Base-by-base conservation (phyloP, 352 stramenopile genomes). In the Phytophthora quininea region DNA sequence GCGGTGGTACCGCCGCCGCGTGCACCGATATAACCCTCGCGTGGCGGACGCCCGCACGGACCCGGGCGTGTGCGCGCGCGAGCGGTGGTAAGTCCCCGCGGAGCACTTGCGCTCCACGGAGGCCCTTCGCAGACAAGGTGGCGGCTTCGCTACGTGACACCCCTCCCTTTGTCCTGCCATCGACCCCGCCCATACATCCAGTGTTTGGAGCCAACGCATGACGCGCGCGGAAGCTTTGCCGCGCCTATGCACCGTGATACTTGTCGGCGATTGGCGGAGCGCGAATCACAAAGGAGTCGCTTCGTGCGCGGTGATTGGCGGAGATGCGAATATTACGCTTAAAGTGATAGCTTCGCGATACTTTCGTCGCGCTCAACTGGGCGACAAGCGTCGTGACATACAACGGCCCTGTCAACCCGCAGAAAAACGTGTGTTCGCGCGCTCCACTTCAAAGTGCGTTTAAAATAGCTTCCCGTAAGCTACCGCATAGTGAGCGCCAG, bases 221-320 rank as follows among this genome's bases (percentile, higher is more conserved):
- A 9, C 27, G 31, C 29, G 58, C 62, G 31, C 61, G 51, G 59
- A 71, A 67, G 53, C 60, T 46, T n/a, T 52, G 52, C 6, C 10
- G 19, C 35, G 38, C 71, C 48, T 62, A 49, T 65, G 45, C n/a
- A n/a, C n/a, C n/a, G 40, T 54, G 29, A 24, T 12, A 14, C 4
- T 30, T 42, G 14, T 10, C 9, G 35, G 38, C 45, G 55, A 79
- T 79, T 79, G 71, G 71, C 47, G 49, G 58, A 69, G 38, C 46
- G 3, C 15, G n/a, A 29, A 57, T n/a, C 51, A 35, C 24, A n/a
- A n/a, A n/a, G n/a, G n/a, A n/a, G n/a, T n/a, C 77, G 74, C 62
- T 40, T 53, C 24, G 37, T 42, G 52, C 29, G 5, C 40, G 45
- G 45, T 79, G 76, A 87, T 87, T 87, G 76, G 76, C 54, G 69